These are phyloP conservation scores for Andrographis paniculata DNA, from an alignment of 305 asterid genomes.

Conservation along the genomic window DNA sequence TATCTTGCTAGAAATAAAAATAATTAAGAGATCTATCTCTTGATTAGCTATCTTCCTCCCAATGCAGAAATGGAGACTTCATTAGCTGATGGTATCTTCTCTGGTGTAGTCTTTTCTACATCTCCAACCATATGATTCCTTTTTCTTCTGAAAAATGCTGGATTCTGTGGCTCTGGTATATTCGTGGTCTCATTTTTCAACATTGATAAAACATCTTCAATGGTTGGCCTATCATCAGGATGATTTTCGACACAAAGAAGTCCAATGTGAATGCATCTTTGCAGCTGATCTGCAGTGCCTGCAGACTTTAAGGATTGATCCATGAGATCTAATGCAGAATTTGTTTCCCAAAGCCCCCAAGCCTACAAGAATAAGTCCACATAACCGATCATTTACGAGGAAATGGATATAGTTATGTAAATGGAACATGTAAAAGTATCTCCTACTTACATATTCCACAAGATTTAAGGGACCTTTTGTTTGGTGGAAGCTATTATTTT, in stretches of 20 bases:
- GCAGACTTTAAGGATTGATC: conserved; percentile 32
- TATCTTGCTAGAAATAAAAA: too few species aligned
- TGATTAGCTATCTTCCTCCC: conserved; percentile 15
- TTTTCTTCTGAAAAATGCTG: conserved; percentile 34
- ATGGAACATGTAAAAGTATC: neutral
- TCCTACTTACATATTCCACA: conserved; percentile 34
- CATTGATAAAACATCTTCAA: conserved; percentile 38
- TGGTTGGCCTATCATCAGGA: conserved; percentile 49
- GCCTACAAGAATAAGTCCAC: conserved; percentile 24
- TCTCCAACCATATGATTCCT: neutral
- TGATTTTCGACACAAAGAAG: conserved; percentile 49
- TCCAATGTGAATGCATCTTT: conserved; percentile 39
- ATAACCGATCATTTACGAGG: neutral
- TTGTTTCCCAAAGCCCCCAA: conserved; percentile 48
- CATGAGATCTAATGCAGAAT: conserved; percentile 25
- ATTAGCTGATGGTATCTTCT: conserved; percentile 14
- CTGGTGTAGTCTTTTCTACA: conserved; percentile 4
- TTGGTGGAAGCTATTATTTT: conserved; percentile 32
- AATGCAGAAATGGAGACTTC: conserved; percentile 18
- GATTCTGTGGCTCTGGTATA: conserved; percentile 32
- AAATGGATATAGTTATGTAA: too few species aligned
- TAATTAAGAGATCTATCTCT: too few species aligned
- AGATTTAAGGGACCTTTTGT: conserved; percentile 34
- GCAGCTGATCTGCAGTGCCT: conserved; percentile 19
- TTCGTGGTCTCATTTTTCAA: conserved; percentile 22